phyloP scores from a whole-genome alignment of 768 basidiomycete species.

The Boletales sp. region DNA sequence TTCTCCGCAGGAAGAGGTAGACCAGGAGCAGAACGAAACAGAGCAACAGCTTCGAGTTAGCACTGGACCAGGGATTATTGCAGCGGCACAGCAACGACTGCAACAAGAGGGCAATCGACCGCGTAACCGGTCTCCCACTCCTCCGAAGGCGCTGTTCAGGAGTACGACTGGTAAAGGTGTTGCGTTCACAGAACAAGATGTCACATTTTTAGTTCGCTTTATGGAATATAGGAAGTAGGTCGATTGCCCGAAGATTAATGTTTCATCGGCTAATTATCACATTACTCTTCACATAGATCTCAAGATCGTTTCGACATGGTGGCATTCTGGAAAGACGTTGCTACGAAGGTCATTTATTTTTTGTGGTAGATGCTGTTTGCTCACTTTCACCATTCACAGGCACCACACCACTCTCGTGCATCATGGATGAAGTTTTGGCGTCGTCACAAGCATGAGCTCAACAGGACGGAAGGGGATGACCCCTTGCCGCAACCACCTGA shows the following conservation, averaged over 20 bases:
- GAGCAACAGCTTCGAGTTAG: constrained; percentile 35
- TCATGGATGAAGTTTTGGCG: constrained; percentile 96
- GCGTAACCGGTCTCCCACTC: constrained; percentile 75
- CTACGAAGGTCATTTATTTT: constrained; percentile 47
- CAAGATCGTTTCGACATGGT: constrained; percentile 71
- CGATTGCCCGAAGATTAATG: background rate
- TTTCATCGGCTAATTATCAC: background rate
- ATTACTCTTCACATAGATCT: constrained; percentile 34
- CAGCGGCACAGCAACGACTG: constrained; percentile 41
- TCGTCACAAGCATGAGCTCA: constrained; percentile 80
- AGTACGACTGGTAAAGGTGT: constrained; percentile 91
- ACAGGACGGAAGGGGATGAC: constrained; percentile 61
- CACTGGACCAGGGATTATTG: constrained; percentile 43
- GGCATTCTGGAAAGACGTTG: constrained; percentile 76
- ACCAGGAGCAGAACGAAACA: constrained; percentile 39
- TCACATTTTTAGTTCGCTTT: constrained; percentile 70
- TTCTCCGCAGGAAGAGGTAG: constrained; percentile 42
- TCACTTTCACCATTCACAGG: constrained; percentile 39
- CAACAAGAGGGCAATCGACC: constrained; percentile 33
- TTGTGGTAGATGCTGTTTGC: background rate
- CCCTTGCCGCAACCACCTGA: constrained; percentile 74
- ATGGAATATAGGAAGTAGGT: constrained; percentile 73
- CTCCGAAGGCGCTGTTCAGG: constrained; percentile 72
- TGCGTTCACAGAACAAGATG: constrained; percentile 83
- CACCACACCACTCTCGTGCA: constrained; percentile 86